Evolutionary conservation across 2,329 filamentous ascomycete species (phyloP).

Genomic region (Cordyceps militaris): DNA sequence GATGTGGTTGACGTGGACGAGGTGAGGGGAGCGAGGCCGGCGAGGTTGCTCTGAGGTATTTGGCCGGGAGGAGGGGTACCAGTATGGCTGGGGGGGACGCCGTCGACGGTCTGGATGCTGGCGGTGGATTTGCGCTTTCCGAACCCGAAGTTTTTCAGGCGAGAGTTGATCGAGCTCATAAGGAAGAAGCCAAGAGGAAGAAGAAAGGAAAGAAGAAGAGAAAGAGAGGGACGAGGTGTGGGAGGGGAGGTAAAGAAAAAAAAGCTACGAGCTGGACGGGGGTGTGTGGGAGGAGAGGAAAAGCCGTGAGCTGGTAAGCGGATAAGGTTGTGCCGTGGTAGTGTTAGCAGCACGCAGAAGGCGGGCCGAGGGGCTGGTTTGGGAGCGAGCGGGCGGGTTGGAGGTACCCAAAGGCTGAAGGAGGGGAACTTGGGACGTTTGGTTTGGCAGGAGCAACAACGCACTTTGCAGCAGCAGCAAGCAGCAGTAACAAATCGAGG

Average conservation of each 20-base stretch:
- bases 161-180: constrained; percentile 75
- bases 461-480: not conserved
- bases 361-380: not conserved
- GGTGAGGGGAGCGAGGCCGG: constrained; percentile 28
- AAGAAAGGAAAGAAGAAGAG: constrained; percentile 14
- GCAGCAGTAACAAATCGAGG: not conserved
- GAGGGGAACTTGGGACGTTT: not conserved
- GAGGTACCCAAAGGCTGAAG: not conserved
- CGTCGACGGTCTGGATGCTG: constrained; percentile 48
- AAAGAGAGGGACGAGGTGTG: constrained; percentile 14
- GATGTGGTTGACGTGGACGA: constrained; percentile 39
- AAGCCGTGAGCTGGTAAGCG: constrained; percentile 10
- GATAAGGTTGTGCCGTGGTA: not conserved
- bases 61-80: constrained; percentile 37
- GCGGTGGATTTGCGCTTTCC: constrained; percentile 69
- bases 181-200: constrained; percentile 27
- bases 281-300: constrained; percentile 9
- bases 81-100: constrained; percentile 25
- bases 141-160: constrained; percentile 74
- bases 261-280: not conserved
- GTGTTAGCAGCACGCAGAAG: not conserved
- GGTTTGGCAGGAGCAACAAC: not conserved
- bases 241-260: constrained; percentile 13
- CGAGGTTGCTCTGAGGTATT: constrained; percentile 37
- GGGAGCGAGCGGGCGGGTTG: not conserved